Evolutionary conservation across 768 basidiomycete genomes (phyloP), one percentile per base, ranked within the genome.

Genomic region (Lanmaoa rubissima): DNA sequence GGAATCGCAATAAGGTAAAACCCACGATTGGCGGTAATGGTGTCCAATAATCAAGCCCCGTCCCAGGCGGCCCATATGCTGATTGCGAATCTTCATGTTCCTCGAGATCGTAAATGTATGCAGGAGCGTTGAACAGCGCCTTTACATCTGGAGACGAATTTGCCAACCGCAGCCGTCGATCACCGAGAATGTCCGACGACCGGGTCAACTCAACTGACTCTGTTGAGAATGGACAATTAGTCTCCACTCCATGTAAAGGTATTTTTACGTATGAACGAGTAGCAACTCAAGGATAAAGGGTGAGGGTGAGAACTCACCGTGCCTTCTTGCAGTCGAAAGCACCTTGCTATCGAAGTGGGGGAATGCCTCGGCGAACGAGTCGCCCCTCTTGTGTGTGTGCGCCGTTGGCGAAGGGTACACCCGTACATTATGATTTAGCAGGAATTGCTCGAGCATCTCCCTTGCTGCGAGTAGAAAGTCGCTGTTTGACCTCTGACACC

Each of bases 291-390:
- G 41, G 24, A 21, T 24, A 36, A 43, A 40, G 19, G n/a, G 17
- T 36, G 14, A 47, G 1, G 7, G 10, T n/a, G 36, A 40, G 28
- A 32, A 62, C 72, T 76, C 69, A 67, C 89, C 88, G 56, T 84
- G 82, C 48, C 85, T 82, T 64, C 85, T 80, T 10, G 88, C 83
- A 21, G 89, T 87, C 16, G 94, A 87, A 47, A 97, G 79, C 2
- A 97, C 85, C 73, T 94, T 97, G 75, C 92, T 93, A 69, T 97
- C 93, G 71, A 97, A 96, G 72, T 96, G 94, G 26, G 94, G 91
- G 80, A 96, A 95, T 2, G 94, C 92, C 68, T 96, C 94, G 35
- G 94, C 88, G 67, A 96, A 95, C 1, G 94, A 93, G 67, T 98
- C 95, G 8, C 88, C 89, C 45, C 93, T 81, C 73, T 88, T 93